Percentiles rank a stretch among this genome's conserved stretches.
Evolutionary conservation across 1,284 basidiomycete species (phyloP).

Genomic region (Sporisorium sorghi): DNA sequence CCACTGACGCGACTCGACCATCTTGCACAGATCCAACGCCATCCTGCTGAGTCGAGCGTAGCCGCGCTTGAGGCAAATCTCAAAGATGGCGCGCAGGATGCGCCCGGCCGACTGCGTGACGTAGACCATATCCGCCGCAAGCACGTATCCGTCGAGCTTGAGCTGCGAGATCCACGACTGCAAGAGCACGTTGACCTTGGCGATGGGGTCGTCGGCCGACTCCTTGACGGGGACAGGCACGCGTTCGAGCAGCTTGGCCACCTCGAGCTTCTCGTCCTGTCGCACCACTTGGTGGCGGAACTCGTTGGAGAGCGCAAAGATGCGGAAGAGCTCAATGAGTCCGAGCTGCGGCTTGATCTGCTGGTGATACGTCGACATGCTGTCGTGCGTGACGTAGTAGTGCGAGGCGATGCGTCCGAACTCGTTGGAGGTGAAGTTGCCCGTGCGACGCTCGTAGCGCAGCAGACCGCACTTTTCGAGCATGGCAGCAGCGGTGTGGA

Average conservation of each 20-base stretch:
- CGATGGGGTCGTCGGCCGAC: slow-evolving; percentile 91
- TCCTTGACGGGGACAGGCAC: slow-evolving; percentile 99
- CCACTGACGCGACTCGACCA: slow-evolving; percentile 86
- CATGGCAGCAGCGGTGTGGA: slow-evolving; percentile 91
- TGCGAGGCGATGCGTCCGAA: slow-evolving; percentile 94
- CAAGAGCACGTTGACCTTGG: slow-evolving; percentile 96
- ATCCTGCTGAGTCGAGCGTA: slow-evolving; percentile 94
- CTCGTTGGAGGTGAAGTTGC: slow-evolving; percentile 77
- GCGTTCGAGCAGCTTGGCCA: slow-evolving; percentile 90
- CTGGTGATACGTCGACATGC: slow-evolving; percentile 97
- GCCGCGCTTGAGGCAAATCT: slow-evolving; percentile 97
- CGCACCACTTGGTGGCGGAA: slow-evolving; percentile 88
- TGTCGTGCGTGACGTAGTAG: slow-evolving; percentile 95
- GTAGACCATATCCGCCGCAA: slow-evolving; percentile 98
- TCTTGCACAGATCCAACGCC: slow-evolving; percentile 94
- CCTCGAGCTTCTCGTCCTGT: slow-evolving; percentile 74
- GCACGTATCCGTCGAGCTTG: slow-evolving; percentile 93
- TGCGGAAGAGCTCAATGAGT: slow-evolving; percentile 90
- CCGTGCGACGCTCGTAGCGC: slow-evolving; percentile 90
- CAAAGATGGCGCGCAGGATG: slow-evolving; percentile 95
- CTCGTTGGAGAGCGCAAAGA: slow-evolving; percentile 96
- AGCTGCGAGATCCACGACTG: slow-evolving; percentile 96
- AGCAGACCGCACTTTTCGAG: slow-evolving; percentile 93
- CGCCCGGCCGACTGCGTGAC: slow-evolving; percentile 73
- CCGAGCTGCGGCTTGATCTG: slow-evolving; percentile 89